Evolutionary conservation across 225 moss, liverwort and hornwort species (phyloP), one percentile per base, ranked within the genome.

Genomic region (Asterella californica): DNA sequence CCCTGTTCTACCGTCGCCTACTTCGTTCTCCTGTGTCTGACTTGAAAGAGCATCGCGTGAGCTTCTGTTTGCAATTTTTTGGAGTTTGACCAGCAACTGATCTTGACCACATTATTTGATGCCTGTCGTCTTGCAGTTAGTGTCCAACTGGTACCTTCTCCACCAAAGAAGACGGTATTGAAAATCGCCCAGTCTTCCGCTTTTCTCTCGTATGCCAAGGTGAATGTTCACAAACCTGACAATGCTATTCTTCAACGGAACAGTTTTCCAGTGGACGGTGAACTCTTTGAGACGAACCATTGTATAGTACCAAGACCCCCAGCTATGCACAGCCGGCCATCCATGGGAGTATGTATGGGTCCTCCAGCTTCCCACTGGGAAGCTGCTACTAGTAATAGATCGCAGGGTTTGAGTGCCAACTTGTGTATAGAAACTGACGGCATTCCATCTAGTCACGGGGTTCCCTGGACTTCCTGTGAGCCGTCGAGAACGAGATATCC

Each of bases 131-230:
- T 57, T 65, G 65, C 78, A 78, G 78, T 17, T 27, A 50, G 4
- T 36, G 14, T 46, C 0, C 83, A 76, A 29, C 64, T 48, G 10
- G 30, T 79, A 7, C 78, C 36, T 70, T 83, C 79, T 36, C 79
- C 78, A 30, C 79, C 86, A 7, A 83, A 76, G 79, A 86, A 66
- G 72, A 79, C 83, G 17, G 75, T 76, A 59, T 59, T 83, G 57
- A 86, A 83, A 72, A 34, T 76, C 32, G 83, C 78, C 5, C 81
- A 70, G 70, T 86, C 86, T 3, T 86, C 86, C 50, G 86, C 86
- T 10, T 86, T 86, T 71, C 81, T 86, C 18, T 81, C 86, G 17
- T 86, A 86, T 33, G 32, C 73, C 1, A 86, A 62, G 64, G 61
- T 82, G 18, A 79, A 60, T 48, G 63, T 65, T 33, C 81, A 68